Conservation (phyloP, 345 rosid genomes). For the Ailanthus altissimus region DNA sequence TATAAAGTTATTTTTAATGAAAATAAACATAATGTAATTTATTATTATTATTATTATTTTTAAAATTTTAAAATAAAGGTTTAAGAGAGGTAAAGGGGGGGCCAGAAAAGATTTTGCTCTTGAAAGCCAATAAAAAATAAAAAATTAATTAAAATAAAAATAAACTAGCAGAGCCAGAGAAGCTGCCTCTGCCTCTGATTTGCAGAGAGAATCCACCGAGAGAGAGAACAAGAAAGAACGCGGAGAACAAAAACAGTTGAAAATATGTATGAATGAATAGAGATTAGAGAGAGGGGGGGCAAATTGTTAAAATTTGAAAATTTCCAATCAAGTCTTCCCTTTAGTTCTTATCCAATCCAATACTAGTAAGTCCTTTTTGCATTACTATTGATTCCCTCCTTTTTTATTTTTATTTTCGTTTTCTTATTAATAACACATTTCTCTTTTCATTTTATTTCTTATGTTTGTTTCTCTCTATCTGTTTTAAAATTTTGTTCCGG, state of each 20-base stretch:
- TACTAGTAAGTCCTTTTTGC: conserved; percentile 52
- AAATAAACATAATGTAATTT: conserved; percentile 14
- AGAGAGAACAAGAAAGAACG: conserved; percentile 29
- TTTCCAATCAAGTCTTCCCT: conserved; percentile 30
- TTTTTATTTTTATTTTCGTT: background rate
- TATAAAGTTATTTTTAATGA: conserved; percentile 7
- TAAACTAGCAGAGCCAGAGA: background rate
- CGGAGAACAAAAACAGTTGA: conserved; percentile 47
- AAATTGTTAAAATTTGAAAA: conserved; percentile 24
- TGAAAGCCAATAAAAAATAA: conserved; percentile 41
- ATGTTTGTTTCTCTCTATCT: background rate
- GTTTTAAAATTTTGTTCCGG: background rate
- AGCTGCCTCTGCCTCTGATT: conserved; percentile 47
- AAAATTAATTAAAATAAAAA: too few species aligned
- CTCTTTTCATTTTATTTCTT: conserved; percentile 1
- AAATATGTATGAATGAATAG: background rate
- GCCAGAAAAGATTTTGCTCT: conserved; percentile 45
- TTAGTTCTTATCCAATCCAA: conserved; percentile 56
- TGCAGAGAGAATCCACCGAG: conserved; percentile 55
- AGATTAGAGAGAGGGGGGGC: conserved; percentile 24
- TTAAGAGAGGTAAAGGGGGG: conserved; percentile 41
- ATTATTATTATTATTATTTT: background rate
- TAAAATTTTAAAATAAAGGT: conserved; percentile 22
- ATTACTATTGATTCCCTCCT: conserved; percentile 29
- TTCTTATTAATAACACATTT: background rate